Evolutionary conservation across 2,329 filamentous ascomycete species (phyloP), one percentile per base, ranked within the genome.

Genomic region (Paecilomyces dactylethromorphus): DNA sequence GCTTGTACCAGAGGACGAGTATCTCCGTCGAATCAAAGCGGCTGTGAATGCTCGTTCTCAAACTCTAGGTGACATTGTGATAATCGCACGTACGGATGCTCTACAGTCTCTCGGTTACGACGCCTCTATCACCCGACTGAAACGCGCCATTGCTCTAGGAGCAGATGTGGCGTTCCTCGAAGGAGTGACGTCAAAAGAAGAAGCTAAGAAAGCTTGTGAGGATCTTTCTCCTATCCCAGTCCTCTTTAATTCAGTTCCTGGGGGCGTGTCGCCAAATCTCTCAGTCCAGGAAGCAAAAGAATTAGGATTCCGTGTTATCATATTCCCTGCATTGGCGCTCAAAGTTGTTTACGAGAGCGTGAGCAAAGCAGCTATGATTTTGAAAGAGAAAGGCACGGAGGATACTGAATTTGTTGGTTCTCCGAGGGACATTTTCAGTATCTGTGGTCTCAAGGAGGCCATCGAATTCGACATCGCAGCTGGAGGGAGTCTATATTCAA

Each of bases 21-120:
- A 61, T 54, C 56, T 65, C 21, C 58, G 62, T 29, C 62, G 69
- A 15, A 65, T 71, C 8, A 59, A 61, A 11, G 69, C 67, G 1
- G 67, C 67, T n/a, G 67, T 68, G 4, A 63, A 65, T 2, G 71
- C 75, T 7, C 71, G 74, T 15, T 32, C 64, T 56, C 29, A 58
- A 15, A 53, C 69, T 1, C 63, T 63, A 11, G 66, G 66, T 13
- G 70, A 74, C 54, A 72, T 74, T 39, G 62, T 73, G 7, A 59
- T 74, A 22, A 72, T 74, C 55, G 71, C 70, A 4, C 65, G 71
- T 3, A 73, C 71, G 3, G 71, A 73, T 59, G 65, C 71, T 1
- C 59, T 62, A 12, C 32, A 62, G n/a, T 51, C 64, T 10, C 58
- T 65, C 29, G 71, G 71, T 7, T 71, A 68, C 50, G 68, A 72